Evolutionary conservation across 2,329 filamentous ascomycete species (phyloP), one percentile per base, ranked within the genome.

Genomic region (Sporothrix luriei): DNA sequence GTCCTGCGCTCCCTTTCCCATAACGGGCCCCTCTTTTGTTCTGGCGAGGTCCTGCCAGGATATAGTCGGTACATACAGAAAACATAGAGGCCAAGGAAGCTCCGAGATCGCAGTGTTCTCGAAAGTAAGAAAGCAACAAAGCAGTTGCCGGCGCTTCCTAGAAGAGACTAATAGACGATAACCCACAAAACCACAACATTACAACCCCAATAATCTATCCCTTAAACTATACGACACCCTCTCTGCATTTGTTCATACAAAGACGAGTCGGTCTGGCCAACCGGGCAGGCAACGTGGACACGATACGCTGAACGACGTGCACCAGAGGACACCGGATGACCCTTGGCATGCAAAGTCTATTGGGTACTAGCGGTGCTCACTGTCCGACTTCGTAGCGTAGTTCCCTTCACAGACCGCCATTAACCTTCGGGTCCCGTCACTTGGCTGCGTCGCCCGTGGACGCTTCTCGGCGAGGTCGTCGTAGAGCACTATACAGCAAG

Each of bases 261-360:
- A 3, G 29, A 29, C 29, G 5, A 29, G 29, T 5, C 29, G 29
- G 29, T 33, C 5, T 7, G 4, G 33, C 33, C 33, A 33, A 33
- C 7, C 3, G 55, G 57, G 11, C 38, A 46, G 21, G 21, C 57
- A 43, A 26, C 19, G 38, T 10, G 13, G 43, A 24, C 7, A 19
- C 19, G 26, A 14, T 13, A 29, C 21, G 55, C 38, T 61, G 55
- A 1, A 21, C 33, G 7, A 43, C 33, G 11, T 43, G 33, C 55
- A 57, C 54, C 10, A 3, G 33, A 33, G 7, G 21, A 46, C 57
- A 46, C n/a, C 57, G 4, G 38, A 43, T 5, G 5, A 43, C 10
- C 40, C 11, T 62, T 62, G 57, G 57, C 57, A 62, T 46, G 57
- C 38, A 38, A 62, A 46, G 57, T 46, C 26, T 62, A 62, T 62